Conservation (phyloP, 1,284 basidiomycete genomes). For the Mycena sp. region DNA sequence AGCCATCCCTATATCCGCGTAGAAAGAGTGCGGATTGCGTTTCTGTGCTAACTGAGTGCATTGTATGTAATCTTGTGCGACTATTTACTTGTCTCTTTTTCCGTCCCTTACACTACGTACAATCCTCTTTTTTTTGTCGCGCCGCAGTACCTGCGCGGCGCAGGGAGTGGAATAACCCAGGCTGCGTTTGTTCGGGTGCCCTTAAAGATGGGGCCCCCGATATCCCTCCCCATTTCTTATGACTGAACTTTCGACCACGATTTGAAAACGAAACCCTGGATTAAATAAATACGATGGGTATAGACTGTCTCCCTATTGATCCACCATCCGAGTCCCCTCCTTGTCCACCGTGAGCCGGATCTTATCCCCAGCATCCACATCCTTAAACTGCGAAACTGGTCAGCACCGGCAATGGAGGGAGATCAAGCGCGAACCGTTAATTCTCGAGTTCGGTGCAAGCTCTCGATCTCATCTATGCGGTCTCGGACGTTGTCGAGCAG, state of each 20-base stretch:
- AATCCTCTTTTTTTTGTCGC: constrained; percentile 4
- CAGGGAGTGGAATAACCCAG: constrained; percentile 20
- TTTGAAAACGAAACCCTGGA: neutral
- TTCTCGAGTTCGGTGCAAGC: constrained; percentile 75
- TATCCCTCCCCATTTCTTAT: constrained; percentile 14
- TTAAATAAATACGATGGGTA: neutral
- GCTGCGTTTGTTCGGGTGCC: constrained; percentile 18
- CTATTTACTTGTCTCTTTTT: constrained; percentile 11
- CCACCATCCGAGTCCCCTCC: constrained; percentile 46
- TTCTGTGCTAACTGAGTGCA: neutral
- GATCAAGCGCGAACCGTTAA: constrained; percentile 58
- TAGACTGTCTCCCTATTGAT: neutral
- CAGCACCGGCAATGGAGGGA: neutral
- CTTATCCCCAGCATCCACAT: constrained; percentile 54
- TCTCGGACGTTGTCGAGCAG: constrained; percentile 74
- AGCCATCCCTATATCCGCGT: constrained; percentile 63
- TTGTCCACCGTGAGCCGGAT: constrained; percentile 71
- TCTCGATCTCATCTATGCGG: constrained; percentile 80
- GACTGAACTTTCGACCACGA: no score
- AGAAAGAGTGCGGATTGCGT: constrained; percentile 21
- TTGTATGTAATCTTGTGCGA: constrained; percentile 25
- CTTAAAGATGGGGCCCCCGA: constrained; percentile 14
- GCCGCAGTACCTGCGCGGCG: constrained; percentile 4
- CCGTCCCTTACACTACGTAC: constrained; percentile 1
- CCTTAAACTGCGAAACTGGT: constrained; percentile 67